Conservation (phyloP, 257 asterid species). For the Buddleja alternifolia region DNA sequence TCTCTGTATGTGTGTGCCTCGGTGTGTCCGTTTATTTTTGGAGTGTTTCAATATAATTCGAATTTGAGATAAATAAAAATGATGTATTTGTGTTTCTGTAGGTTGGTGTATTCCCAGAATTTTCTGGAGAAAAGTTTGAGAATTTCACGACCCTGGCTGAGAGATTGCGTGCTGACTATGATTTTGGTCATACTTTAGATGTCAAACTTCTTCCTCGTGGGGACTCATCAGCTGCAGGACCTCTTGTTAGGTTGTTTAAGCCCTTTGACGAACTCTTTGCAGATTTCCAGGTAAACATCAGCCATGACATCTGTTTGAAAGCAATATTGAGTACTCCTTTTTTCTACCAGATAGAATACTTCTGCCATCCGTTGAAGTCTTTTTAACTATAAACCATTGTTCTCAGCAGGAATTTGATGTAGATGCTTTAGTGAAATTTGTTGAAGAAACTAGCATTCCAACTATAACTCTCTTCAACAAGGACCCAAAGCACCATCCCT, state of each 20-base stretch:
- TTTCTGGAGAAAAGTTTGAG: slow-evolving; percentile 86
- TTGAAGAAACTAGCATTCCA: slow-evolving; percentile 79
- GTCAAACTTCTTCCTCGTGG: slow-evolving; percentile 88
- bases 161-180: slow-evolving; percentile 82
- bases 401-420: slow-evolving; percentile 80
- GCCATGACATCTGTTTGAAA: slow-evolving; percentile 2
- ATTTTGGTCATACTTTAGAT: slow-evolving; percentile 71
- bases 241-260: slow-evolving; percentile 82
- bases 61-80: slow-evolving; percentile 8
- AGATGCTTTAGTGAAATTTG: slow-evolving; percentile 72
- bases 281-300: slow-evolving; percentile 63
- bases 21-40: not conserved
- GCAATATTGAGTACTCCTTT: not conserved
- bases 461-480: slow-evolving; percentile 77
- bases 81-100: slow-evolving; percentile 27
- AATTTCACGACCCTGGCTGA: slow-evolving; percentile 81
- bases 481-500: slow-evolving; percentile 82
- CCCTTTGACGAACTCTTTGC: slow-evolving; percentile 92
- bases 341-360: not conserved
- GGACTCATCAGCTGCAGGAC: slow-evolving; percentile 73
- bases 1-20: not conserved
- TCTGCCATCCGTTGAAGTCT: slow-evolving; percentile 23
- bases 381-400: slow-evolving; percentile 24
- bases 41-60: not conserved
- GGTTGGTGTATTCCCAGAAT: slow-evolving; percentile 93